Evolutionary conservation across 345 rosid species (phyloP), one percentile per base, ranked within the genome.

Genomic region (Eucalyptus pauciflora): DNA sequence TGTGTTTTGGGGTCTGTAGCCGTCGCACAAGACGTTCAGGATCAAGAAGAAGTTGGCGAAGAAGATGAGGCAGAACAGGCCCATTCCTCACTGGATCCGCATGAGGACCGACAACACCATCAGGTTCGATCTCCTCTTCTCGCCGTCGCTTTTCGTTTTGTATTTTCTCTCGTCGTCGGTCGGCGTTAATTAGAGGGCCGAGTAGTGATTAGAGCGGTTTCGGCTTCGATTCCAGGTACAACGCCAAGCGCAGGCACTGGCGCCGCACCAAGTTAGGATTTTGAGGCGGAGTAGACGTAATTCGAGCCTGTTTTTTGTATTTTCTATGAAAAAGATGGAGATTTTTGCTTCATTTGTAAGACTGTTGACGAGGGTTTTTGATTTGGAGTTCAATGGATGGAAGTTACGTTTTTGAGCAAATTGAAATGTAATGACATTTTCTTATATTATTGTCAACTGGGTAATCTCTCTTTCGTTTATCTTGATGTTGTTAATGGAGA

Each of bases 31-130:
- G 88, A 45, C 54, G n/a, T 88, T 88, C 86, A 80, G 58, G 67
- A 87, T 89, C 91, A 51, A 89, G 88, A 83, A 89, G 91, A 89
- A 89, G 91, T 71, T 89, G 87, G 91, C 91, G 87, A 89, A 89
- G 91, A 89, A 89, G 91, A 89, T 89, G 91, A 80, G 91, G 83
- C 91, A 89, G 91, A 89, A 89, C 91, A 89, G 91, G 87, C 91
- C 91, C 24, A 89, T 89, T 15, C 91, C 91, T 24, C 91, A 89
- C 85, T 89, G 91, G 91, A 89, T 89, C 58, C 91, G 91, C 88
- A 58, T 87, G 89, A 87, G 91, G 88, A 89, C 91, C 89, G 89
- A 89, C 54, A 89, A 89, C 89, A 89, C 91, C 48, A 89, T 89
- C 87, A 89, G 91, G 91, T 89, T 81, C 31, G 86, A 17, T 9